A percentile compares a stretch with the other conserved stretches of the same genome.
These are phyloP conservation scores for Linderina pennispora DNA, from an alignment of 192 early-diverging fungal genomes.

Conservation along the genomic window DNA sequence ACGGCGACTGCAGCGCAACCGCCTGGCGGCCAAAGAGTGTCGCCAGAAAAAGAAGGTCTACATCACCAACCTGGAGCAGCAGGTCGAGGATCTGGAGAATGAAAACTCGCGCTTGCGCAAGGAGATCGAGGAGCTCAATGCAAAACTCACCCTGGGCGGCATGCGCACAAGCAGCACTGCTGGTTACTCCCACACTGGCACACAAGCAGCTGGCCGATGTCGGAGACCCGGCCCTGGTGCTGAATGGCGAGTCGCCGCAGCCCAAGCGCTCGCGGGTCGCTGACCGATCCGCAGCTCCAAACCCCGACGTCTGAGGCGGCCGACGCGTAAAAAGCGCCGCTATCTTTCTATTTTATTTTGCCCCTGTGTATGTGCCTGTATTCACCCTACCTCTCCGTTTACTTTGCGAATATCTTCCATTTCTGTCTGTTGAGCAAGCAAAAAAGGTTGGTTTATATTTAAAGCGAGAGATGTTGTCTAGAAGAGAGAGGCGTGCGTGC, in stretches of 20 bases:
- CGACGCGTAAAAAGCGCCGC: no score
- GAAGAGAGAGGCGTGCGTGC: no score
- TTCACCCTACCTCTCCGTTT: neutral
- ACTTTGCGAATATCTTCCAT: no score
- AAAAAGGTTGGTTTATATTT: neutral
- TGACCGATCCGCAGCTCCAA: neutral
- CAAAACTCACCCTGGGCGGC: constrained; percentile 55
- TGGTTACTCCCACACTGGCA: constrained; percentile 24
- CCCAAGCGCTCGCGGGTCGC: no score
- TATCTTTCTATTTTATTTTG: neutral
- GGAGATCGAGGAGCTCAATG: constrained; percentile 63
- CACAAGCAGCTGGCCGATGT: neutral
- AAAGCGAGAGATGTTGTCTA: no score
- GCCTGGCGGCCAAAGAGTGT: constrained; percentile 78
- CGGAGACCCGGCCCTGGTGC: no score
- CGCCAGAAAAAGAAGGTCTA: constrained; percentile 81
- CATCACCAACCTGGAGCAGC: constrained; percentile 64
- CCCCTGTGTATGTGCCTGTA: neutral
- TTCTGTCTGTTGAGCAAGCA: no score
- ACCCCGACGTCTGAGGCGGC: no score
- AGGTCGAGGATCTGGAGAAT: constrained; percentile 53
- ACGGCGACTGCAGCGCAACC: constrained; percentile 67
- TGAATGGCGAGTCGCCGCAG: no score
- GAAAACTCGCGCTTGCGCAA: constrained; percentile 59
- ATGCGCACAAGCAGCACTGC: constrained; percentile 42